Evolutionary conservation across 192 early-diverging fungal species (phyloP), one percentile per base, ranked within the genome.

Genomic region (Spinellus fusiger): DNA sequence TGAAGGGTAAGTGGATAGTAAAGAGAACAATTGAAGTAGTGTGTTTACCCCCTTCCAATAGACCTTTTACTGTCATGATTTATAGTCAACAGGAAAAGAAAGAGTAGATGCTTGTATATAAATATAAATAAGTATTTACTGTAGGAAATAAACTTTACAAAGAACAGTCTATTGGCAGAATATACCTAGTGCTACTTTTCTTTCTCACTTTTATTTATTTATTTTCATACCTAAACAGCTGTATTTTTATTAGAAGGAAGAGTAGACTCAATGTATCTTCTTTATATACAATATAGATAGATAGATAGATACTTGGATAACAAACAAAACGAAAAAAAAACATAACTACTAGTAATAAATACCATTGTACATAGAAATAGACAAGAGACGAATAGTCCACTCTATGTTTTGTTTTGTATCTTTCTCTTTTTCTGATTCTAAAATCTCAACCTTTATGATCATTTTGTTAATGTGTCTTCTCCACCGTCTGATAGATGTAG

Each of bases 61-160:
- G 85, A 12, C 91, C 91, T 9, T 93, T 93, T 68, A 93, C 91
- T 16, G 70, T 77, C 8, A 78, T 81, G 80, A 93, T 93, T 59
- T 93, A 93, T 71, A 74, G 77, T 35, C 82, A 84, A 37, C 72
- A 77, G 56, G 75, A 80, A 27, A 64, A 71, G 34, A 59, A 68
- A 23, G 47, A 58, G 33, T 54, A 66, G 38, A 66, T 33, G n/a
- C n/a, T n/a, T n/a, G n/a, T n/a, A n/a, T n/a, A n/a, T n/a, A n/a
- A n/a, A n/a, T n/a, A n/a, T n/a, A n/a, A n/a, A n/a, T n/a, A n/a
- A n/a, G n/a, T n/a, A n/a, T n/a, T n/a, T n/a, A n/a, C n/a, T n/a
- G n/a, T n/a, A n/a, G n/a, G n/a, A n/a, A n/a, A n/a, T n/a, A n/a
- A n/a, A n/a, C n/a, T n/a, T n/a, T n/a, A n/a, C n/a, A n/a, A n/a